Conservation (phyloP, 2,329 filamentous ascomycete genomes). For the Raffaelea arxii region DNA sequence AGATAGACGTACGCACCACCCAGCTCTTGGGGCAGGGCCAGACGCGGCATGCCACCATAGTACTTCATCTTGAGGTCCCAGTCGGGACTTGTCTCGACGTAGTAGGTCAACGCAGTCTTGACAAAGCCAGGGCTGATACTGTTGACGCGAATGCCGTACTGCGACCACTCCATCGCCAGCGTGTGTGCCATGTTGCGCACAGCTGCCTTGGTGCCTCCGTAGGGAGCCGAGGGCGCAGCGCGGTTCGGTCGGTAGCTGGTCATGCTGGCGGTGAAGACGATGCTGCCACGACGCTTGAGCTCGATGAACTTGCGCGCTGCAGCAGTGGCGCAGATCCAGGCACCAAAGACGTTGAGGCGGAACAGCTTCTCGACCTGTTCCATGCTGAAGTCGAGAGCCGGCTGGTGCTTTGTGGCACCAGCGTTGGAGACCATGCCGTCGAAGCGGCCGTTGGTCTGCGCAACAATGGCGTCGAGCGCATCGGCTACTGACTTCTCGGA, state of each 20-base stretch:
- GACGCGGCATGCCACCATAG: constrained; percentile 45
- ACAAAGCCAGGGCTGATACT: constrained; percentile 33
- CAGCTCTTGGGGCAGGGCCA: constrained; percentile 43
- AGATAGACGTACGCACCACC: constrained; percentile 48
- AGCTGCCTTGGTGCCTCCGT: constrained; percentile 34
- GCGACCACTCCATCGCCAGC: constrained; percentile 26
- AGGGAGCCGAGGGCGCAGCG: constrained; percentile 40
- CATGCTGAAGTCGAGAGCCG: constrained; percentile 31
- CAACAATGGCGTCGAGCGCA: constrained; percentile 30
- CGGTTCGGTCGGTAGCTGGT: constrained; percentile 37
- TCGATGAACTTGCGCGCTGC: constrained; percentile 32
- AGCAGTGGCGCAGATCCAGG: constrained; percentile 34
- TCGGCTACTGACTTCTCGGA: constrained; percentile 27
- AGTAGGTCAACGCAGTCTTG: constrained; percentile 37
- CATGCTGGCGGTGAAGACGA: constrained; percentile 38
- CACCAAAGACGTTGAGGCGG: constrained; percentile 36
- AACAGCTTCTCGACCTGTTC: constrained; percentile 29
- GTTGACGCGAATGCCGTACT: constrained; percentile 30
- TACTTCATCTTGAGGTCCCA: constrained; percentile 49
- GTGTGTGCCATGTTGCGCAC: constrained; percentile 29
- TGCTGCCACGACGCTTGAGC: constrained; percentile 16
- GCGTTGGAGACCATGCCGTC: constrained; percentile 32
- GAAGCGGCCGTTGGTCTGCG: constrained; percentile 26
- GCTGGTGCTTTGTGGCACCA: constrained; percentile 34
- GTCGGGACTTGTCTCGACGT: constrained; percentile 40